Conservation (phyloP, 805 yeast species). For the Scheffersomyces amazonensis region DNA sequence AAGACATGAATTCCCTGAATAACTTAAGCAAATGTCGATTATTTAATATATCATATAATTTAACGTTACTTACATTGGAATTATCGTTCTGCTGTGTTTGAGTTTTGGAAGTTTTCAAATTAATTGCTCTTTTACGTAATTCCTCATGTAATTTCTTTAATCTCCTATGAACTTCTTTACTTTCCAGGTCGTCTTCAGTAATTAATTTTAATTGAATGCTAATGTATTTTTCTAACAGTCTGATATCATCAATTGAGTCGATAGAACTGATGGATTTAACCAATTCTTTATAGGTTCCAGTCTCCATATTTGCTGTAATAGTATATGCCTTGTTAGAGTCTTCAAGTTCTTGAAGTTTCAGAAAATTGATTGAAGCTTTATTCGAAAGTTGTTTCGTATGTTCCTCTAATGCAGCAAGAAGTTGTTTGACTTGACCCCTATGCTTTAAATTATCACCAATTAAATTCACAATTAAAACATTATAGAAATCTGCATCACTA, state of each 20-base stretch:
- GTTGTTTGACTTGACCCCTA: slow-evolving; percentile 66
- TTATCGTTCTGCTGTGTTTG: background rate
- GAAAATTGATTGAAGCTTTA: slow-evolving; percentile 1
- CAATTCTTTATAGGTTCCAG: slow-evolving; percentile 12
- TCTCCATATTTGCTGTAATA: slow-evolving; percentile 12
- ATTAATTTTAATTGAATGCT: slow-evolving; percentile 44
- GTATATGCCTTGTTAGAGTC: slow-evolving; percentile 5
- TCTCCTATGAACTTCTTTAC: slow-evolving; percentile 15
- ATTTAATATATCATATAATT: slow-evolving; percentile 43
- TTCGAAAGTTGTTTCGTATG: slow-evolving; percentile 40
- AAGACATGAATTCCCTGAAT: slow-evolving; percentile 19
- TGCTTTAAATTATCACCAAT: slow-evolving; percentile 69
- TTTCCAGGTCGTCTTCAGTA: background rate
- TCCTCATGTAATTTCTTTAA: slow-evolving; percentile 1
- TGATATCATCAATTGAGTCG: slow-evolving; percentile 37
- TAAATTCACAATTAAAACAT: slow-evolving; percentile 55
- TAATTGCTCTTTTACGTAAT: background rate
- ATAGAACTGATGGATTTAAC: slow-evolving; percentile 9
- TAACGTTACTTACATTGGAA: slow-evolving; percentile 4
- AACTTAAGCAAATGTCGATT: slow-evolving; percentile 42
- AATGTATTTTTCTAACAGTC: slow-evolving; percentile 46
- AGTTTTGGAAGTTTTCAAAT: background rate
- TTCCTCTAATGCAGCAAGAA: slow-evolving; percentile 66
- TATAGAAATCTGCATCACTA: slow-evolving; percentile 76
- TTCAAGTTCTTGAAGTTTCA: slow-evolving; percentile 1